Percentiles rank a stretch among this genome's conserved stretches.
These are phyloP conservation scores for Elsinoe arachidis DNA, from an alignment of 2,329 filamentous ascomycete species.

Conservation along the genomic window DNA sequence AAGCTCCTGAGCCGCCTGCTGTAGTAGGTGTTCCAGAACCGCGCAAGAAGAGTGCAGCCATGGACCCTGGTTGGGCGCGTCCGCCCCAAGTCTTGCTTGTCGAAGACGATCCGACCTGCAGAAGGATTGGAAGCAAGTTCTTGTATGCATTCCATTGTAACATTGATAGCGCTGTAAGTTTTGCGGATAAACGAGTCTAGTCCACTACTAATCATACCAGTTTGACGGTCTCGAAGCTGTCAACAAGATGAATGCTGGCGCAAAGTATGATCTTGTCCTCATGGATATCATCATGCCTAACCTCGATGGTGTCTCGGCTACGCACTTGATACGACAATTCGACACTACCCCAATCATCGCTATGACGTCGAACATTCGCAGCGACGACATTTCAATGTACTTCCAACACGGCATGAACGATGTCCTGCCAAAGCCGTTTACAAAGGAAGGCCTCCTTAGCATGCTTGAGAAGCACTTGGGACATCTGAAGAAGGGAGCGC, in stretches of 20 bases:
- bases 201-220: slow-evolving; percentile 34
- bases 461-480: slow-evolving; percentile 81
- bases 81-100: slow-evolving; percentile 79
- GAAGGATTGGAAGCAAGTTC: slow-evolving; percentile 59
- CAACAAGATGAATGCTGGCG: slow-evolving; percentile 63
- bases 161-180: slow-evolving; percentile 54
- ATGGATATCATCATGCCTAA: slow-evolving; percentile 85
- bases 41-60: slow-evolving; percentile 52
- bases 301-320: slow-evolving; percentile 88
- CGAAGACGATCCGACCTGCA: slow-evolving; percentile 65
- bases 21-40: slow-evolving; percentile 39
- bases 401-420: slow-evolving; percentile 98
- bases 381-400: slow-evolving; percentile 93
- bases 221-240: slow-evolving; percentile 86
- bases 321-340: slow-evolving; percentile 83
- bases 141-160: slow-evolving; percentile 55
- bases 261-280: slow-evolving; percentile 53
- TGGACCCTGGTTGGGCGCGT: slow-evolving; percentile 57
- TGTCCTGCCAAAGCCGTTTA: slow-evolving; percentile 94
- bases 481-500: slow-evolving; percentile 59
- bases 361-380: slow-evolving; percentile 97
- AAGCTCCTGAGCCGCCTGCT: slow-evolving; percentile 41
- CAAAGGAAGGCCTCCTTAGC: slow-evolving; percentile 67
- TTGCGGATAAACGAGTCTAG: background rate
- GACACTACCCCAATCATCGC: slow-evolving; percentile 83